Conservation (phyloP, 78 protist species). For the Abeoforma whisleri region DNA sequence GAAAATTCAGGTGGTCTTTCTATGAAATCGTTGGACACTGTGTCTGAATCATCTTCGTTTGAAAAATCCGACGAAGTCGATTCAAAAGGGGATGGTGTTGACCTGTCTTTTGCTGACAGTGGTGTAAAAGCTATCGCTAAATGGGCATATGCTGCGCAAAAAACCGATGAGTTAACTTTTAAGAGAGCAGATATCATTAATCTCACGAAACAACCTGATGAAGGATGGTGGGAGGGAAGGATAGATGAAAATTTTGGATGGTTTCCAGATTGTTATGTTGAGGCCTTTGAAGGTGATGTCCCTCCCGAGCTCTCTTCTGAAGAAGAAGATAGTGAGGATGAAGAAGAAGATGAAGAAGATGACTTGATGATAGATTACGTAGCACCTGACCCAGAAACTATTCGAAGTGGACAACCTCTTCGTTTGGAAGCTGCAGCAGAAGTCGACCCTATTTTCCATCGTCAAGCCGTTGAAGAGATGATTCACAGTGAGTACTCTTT, state of each 20-base stretch:
- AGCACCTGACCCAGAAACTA: not conserved
- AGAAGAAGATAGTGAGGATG: slow-evolving; percentile 38
- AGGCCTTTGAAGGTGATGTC: not conserved
- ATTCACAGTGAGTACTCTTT: not conserved
- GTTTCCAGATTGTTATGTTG: not conserved
- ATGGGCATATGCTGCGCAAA: slow-evolving; percentile 19
- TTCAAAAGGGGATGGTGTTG: not conserved
- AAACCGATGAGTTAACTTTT: slow-evolving; percentile 15
- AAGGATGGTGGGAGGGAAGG: slow-evolving; percentile 25
- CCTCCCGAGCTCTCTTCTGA: slow-evolving; percentile 17
- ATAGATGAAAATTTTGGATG: slow-evolving; percentile 15
- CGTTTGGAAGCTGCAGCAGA: not conserved
- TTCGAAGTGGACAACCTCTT: not conserved
- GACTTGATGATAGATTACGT: slow-evolving; percentile 3
- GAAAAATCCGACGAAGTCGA: not conserved
- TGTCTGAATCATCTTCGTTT: not conserved
- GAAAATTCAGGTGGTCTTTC: not conserved
- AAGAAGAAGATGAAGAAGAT: slow-evolving; percentile 11
- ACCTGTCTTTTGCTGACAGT: not conserved
- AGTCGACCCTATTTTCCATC: not conserved
- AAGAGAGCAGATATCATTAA: not conserved
- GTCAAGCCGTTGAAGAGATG: not conserved
- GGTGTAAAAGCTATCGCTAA: slow-evolving; percentile 1
- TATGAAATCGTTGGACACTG: not conserved
- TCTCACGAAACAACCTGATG: not conserved